A percentile compares a stretch with the other conserved stretches of the same genome.
These are phyloP conservation scores for Lenzites betulinus DNA, from an alignment of 768 basidiomycete species.

Conservation along the genomic window DNA sequence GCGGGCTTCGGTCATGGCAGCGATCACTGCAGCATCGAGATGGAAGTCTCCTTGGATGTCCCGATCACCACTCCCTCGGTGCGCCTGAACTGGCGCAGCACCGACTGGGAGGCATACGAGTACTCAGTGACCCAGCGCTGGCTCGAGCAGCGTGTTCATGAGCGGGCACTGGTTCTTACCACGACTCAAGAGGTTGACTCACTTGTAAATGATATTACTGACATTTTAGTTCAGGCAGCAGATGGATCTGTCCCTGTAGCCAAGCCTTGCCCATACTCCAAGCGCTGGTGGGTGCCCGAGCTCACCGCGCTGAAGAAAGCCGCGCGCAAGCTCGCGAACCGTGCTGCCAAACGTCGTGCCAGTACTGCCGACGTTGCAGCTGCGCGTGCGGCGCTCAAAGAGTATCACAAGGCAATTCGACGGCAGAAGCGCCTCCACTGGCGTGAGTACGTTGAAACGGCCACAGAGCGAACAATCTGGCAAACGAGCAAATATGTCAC, in stretches of 20 bases:
- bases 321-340: neutral
- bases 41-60: slow-evolving; percentile 26
- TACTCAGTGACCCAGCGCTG: slow-evolving; percentile 20
- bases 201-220: neutral
- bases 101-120: slow-evolving; percentile 35
- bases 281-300: slow-evolving; percentile 37
- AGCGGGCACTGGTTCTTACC: neutral
- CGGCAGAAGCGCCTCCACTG: slow-evolving; percentile 25
- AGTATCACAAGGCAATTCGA: slow-evolving; percentile 13
- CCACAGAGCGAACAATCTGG: slow-evolving; percentile 22
- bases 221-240: slow-evolving; percentile 22
- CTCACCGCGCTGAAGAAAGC: too few species aligned
- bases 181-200: slow-evolving; percentile 16
- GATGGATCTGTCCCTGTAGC: slow-evolving; percentile 20
- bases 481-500: slow-evolving; percentile 11
- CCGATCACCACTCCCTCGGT: neutral
- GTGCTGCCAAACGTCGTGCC: neutral
- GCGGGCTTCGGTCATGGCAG: neutral
- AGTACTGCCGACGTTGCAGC: slow-evolving; percentile 5
- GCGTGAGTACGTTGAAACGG: slow-evolving; percentile 24
- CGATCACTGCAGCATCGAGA: slow-evolving; percentile 45
- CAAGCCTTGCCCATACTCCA: slow-evolving; percentile 27
- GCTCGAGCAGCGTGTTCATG: neutral
- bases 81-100: slow-evolving; percentile 29
- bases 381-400: neutral